Evolutionary conservation across 495 filamentous ascomycete genomes (phyloP).

Genomic region (Hypoxylon lenormandii): DNA sequence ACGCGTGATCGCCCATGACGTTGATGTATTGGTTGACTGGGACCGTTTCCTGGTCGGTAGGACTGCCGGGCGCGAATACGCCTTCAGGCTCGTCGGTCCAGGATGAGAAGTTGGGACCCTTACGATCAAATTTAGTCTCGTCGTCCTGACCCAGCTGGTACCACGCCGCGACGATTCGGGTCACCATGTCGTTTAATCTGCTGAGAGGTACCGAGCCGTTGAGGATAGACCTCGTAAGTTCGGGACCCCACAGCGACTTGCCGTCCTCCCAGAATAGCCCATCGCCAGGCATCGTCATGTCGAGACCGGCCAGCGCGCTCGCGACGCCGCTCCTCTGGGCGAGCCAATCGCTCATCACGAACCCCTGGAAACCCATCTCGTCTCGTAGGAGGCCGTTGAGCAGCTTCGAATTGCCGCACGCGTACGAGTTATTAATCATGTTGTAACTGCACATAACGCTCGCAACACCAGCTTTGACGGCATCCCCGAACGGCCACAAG

Average conservation of each 20-base stretch:
- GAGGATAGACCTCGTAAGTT: slow-evolving; percentile 79
- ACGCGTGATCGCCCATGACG: slow-evolving; percentile 76
- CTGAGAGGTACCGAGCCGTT: slow-evolving; percentile 86
- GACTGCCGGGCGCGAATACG: slow-evolving; percentile 72
- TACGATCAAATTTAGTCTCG: slow-evolving; percentile 70
- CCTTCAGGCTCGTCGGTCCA: slow-evolving; percentile 82
- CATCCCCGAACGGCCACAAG: slow-evolving; percentile 89
- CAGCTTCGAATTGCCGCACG: slow-evolving; percentile 91
- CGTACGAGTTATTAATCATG: slow-evolving; percentile 88
- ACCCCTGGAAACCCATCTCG: slow-evolving; percentile 93
- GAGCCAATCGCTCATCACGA: slow-evolving; percentile 93
- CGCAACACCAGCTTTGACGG: slow-evolving; percentile 85
- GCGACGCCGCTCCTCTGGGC: slow-evolving; percentile 85
- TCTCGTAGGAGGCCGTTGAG: slow-evolving; percentile 94
- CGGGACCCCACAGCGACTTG: slow-evolving; percentile 80
- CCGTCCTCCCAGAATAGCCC: slow-evolving; percentile 81
- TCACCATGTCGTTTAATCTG: slow-evolving; percentile 92
- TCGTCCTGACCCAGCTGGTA: slow-evolving; percentile 89
- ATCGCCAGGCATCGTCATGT: slow-evolving; percentile 97
- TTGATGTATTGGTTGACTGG: slow-evolving; percentile 83
- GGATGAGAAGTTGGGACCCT: slow-evolving; percentile 89
- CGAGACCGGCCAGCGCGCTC: slow-evolving; percentile 83
- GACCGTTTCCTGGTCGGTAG: slow-evolving; percentile 61
- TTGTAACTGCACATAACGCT: slow-evolving; percentile 92
- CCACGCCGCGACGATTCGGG: slow-evolving; percentile 90